Evolutionary conservation across 495 filamentous ascomycete genomes (phyloP), one percentile per base, ranked within the genome.

Genomic region (Aeminium ludgeri): DNA sequence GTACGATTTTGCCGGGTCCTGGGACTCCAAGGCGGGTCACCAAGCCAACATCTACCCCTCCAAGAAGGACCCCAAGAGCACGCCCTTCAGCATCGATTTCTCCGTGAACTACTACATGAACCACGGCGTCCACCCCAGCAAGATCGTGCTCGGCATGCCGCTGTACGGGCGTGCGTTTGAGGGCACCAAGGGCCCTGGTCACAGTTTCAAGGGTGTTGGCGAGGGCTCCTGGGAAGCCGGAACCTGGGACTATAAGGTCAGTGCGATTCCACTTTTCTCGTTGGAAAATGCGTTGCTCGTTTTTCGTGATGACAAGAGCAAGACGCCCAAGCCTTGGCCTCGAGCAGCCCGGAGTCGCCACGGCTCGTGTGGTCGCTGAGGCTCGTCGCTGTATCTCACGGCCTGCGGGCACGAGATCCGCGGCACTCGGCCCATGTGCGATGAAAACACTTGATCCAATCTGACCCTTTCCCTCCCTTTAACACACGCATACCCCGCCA

Each of bases 131-230:
- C 54, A 66, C 0, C 46, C 74, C 0, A 45, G 55, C 32, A 92
- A 91, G 57, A 74, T 95, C 28, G 68, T 86, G 6, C 59, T 94
- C 20, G 85, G 86, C 20, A 72, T 92, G 64, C 86, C 60, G 0
- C 62, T 95, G 0, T 94, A 92, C 53, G 87, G 86, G 0, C 76
- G 84, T 6, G 67, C 80, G 6, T 95, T 93, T 52, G 60, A 68
- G 41, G 61, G 67, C 17, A 93, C 86, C 0, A 54, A 65, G 12
- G 85, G 86, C 0, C 70, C 76, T 0, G 86, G 86, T 0, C 56
- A 65, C 29, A 57, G 67, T 10, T 95, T 71, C 58, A 66, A 55
- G 34, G 79, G 82, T 11, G 63, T 79, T 31, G 84, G 85, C 1
- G 55, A 65, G 56, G 60, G 61, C 23, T 70, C 66, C 28, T 81